Conservation (phyloP, 139 green algal species). For the Tetraselmis chui region DNA sequence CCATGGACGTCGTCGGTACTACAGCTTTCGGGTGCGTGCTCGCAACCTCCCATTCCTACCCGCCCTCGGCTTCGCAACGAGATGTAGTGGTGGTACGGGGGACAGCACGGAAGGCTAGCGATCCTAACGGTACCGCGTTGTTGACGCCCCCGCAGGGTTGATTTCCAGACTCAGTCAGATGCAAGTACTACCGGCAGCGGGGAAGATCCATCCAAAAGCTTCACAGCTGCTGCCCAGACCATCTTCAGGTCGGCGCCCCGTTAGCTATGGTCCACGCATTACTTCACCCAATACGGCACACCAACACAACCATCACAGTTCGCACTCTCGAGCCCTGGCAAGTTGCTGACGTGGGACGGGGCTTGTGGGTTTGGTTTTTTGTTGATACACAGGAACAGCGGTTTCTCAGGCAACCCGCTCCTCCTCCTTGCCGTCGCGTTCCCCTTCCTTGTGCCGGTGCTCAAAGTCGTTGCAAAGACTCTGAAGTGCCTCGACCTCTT, state of each 20-base stretch:
- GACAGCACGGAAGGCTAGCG: no score
- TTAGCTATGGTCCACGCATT: no score
- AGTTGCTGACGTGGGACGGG: no score
- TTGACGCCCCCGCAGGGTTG: neutral
- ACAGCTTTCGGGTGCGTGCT: constrained; percentile 44
- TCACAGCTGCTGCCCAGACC: neutral
- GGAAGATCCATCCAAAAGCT: neutral
- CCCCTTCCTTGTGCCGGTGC: neutral
- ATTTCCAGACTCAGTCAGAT: neutral
- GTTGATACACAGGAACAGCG: neutral
- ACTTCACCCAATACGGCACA: no score
- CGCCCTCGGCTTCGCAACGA: no score
- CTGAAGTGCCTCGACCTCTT: neutral
- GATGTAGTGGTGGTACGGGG: neutral
- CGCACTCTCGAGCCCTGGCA: no score
- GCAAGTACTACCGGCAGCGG: neutral
- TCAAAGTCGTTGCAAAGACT: neutral
- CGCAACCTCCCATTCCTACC: no score
- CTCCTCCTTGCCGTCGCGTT: neutral
- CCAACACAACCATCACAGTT: no score
- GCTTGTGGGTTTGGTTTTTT: no score
- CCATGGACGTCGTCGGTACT: constrained; percentile 45
- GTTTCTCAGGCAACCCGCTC: neutral
- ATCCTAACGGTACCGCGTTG: no score
- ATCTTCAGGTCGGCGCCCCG: neutral